These are phyloP conservation scores for Gnomoniopsis sp. DNA, from an alignment of 2,329 filamentous ascomycete species.

Conservation along the genomic window DNA sequence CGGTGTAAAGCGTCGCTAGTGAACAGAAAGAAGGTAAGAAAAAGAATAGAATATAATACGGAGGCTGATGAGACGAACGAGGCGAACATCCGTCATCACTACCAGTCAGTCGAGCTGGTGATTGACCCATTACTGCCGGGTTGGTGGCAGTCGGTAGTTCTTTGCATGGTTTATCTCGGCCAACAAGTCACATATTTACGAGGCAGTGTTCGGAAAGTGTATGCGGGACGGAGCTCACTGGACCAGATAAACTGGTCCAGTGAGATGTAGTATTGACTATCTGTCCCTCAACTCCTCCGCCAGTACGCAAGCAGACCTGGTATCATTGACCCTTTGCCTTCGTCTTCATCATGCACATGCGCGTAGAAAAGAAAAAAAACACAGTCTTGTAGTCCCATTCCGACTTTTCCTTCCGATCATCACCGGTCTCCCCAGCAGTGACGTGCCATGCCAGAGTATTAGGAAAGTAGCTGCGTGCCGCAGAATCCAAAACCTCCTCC, in stretches of 20 bases:
- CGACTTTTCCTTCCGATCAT: neutral
- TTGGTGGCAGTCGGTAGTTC: too few species aligned
- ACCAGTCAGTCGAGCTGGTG: too few species aligned
- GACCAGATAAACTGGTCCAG: neutral
- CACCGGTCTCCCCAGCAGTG: neutral
- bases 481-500: neutral
- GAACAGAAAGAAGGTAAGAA: neutral
- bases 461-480: neutral
- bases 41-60: too few species aligned
- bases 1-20: neutral
- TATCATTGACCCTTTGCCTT: neutral
- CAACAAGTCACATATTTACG: too few species aligned
- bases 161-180: too few species aligned
- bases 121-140: too few species aligned
- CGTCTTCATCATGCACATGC: neutral
- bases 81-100: too few species aligned
- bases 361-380: neutral
- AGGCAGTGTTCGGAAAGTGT: neutral
- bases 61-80: neutral
- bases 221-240: neutral
- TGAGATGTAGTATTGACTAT: neutral
- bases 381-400: neutral
- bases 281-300: neutral
- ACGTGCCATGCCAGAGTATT: neutral
- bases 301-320: neutral